phyloP scores from a whole-genome alignment of 2,329 filamentous ascomycete species.

The Akanthomyces dipterigenus region DNA sequence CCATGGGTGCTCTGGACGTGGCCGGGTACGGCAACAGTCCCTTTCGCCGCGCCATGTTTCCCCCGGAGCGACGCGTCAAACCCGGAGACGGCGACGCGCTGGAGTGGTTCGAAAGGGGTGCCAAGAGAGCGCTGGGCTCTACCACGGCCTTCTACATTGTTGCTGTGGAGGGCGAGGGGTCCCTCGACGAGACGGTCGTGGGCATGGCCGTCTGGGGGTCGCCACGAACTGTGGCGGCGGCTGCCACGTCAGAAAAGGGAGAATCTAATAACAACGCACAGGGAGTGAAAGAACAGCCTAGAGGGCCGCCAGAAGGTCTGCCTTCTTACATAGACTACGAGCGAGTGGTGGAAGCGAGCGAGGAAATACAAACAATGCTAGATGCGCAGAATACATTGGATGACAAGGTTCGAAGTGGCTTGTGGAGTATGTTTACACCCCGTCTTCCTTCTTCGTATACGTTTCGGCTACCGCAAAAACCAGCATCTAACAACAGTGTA shows the following conservation, averaged over 20 bases:
- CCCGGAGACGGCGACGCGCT: background rate
- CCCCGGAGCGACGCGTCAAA: background rate
- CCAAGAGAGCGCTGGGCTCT: background rate
- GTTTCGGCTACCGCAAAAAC: background rate
- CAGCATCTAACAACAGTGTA: background rate
- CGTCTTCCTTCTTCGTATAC: no score
- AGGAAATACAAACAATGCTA: background rate
- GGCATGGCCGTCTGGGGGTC: conserved; percentile 1
- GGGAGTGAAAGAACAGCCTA: background rate
- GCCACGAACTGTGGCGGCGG: background rate
- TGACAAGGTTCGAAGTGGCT: background rate
- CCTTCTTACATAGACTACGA: conserved; percentile 2
- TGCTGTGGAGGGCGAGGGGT: background rate
- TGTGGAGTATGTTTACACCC: conserved; percentile 6
- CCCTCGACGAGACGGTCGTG: background rate
- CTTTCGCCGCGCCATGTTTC: conserved; percentile 5
- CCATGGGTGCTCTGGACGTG: background rate
- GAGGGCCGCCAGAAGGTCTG: background rate
- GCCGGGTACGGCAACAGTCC: background rate
- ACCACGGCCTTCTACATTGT: background rate
- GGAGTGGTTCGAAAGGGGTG: background rate
- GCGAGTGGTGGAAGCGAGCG: background rate
- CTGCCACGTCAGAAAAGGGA: background rate
- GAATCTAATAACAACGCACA: background rate
- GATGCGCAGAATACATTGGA: conserved; percentile 7